A percentile compares a stretch with the other conserved stretches of the same genome.
Evolutionary conservation across 208 protist species (phyloP).

Genomic region (Wallacemonas sp.): DNA sequence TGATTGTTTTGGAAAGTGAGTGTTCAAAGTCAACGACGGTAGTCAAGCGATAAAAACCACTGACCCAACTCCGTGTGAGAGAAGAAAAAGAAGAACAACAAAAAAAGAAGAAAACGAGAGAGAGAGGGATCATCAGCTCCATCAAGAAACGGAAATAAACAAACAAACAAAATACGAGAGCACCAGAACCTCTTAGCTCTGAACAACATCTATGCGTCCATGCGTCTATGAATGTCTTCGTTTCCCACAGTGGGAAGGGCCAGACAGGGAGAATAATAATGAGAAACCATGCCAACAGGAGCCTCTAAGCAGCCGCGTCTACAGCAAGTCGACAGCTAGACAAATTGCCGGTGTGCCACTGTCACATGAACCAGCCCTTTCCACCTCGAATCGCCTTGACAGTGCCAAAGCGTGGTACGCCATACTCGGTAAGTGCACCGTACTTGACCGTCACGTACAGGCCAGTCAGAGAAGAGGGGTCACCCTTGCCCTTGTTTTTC

Average conservation of each 20-base stretch:
- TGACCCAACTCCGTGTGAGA: neutral
- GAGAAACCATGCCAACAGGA: neutral
- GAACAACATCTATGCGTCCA: too few relatives aligned
- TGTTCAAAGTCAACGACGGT: too few relatives aligned
- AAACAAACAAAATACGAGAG: neutral
- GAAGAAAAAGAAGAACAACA: neutral
- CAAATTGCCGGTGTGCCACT: neutral
- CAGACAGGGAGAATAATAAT: too few relatives aligned
- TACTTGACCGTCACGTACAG: slow-evolving; percentile 88
- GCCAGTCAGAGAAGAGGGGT: slow-evolving; percentile 56
- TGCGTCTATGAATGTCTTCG: too few relatives aligned
- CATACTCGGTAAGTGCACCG: slow-evolving; percentile 76
- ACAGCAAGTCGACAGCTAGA: too few relatives aligned
- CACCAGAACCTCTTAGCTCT: too few relatives aligned
- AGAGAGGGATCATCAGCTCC: slow-evolving; percentile 21
- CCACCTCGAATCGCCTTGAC: slow-evolving; percentile 87
- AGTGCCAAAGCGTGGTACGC: slow-evolving; percentile 80
- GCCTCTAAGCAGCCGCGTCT: too few relatives aligned
- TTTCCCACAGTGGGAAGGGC: too few relatives aligned
- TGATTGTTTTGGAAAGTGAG: too few relatives aligned
- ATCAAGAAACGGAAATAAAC: neutral
- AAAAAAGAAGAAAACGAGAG: neutral
- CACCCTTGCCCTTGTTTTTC: slow-evolving; percentile 15
- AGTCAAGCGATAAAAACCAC: neutral
- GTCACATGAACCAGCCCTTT: slow-evolving; percentile 85